Base-by-base conservation (phyloP, 2,329 filamentous ascomycete species). In the Epichloe aotearoae region DNA sequence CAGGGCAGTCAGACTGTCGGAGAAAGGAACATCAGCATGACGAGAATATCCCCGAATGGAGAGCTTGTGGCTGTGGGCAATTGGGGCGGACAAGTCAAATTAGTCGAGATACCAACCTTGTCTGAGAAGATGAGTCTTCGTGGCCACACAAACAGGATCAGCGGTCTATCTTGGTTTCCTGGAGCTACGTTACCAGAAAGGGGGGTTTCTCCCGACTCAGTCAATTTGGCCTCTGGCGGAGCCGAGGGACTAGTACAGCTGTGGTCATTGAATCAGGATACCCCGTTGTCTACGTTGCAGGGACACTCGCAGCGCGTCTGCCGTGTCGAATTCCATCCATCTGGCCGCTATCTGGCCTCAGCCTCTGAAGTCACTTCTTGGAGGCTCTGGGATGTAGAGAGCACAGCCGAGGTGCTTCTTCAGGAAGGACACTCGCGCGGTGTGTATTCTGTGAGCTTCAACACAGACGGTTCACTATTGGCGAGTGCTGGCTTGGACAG, bases 321-420 rank as follows among this genome's bases (percentile, higher is more conserved):
- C 60, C 82, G 91, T 51, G 84, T 95, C 12, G 93, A 95, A 53
- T 95, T 97, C 62, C 93, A 98, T 58, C 93, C 93, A 0, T 95
- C 88, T 0, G 91, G 91, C 3, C 78, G 78, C 54, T 97, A 91
- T 61, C 73, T 97, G 5, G 93, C 91, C 5, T 95, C 90, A 1
- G 93, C 93, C 6, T 95, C 89, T 0, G 93, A 93, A 61, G 93
- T 98, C 64, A 95, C 89, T 2, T 95, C 93, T 0, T 98, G 93
- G 93, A 82, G 91, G 43, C 73, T 98, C 36, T 98, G 93, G 91
- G 91, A 97, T 64, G 81, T 97, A 1, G 83, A 88, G 58, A 93
- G 85, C 0, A 87, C 82, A 0, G 83, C 83, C 2, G 90, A 97
- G 62, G 70, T 97, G 2, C 74, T 95, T 1, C 74, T 94, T 1